Percentiles rank a stretch among this genome's conserved stretches.
These are phyloP conservation scores for Eragrostis nindensis DNA, from an alignment of 176 grass and related monocot genomes.

Conservation along the genomic window DNA sequence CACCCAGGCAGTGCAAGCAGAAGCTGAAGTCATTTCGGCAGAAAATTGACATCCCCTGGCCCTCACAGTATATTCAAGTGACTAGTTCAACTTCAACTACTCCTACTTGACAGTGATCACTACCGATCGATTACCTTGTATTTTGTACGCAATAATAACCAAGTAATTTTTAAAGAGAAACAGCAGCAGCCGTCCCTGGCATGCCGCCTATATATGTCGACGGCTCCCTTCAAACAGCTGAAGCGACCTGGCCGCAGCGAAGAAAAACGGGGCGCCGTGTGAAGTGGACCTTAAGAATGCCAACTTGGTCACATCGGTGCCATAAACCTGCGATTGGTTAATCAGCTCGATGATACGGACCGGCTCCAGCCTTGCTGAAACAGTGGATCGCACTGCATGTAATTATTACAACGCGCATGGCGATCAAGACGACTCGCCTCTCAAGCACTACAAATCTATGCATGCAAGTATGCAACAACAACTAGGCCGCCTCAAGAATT, in stretches of 20 bases:
- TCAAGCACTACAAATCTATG: conserved; percentile 21
- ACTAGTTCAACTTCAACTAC: not conserved
- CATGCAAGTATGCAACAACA: too few relatives aligned
- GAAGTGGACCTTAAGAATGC: too few relatives aligned
- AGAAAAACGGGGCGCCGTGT: too few relatives aligned
- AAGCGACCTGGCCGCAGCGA: not conserved
- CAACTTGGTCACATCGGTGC: conserved; percentile 56
- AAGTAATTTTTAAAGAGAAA: not conserved
- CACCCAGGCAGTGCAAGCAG: not conserved
- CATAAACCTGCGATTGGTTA: conserved; percentile 21
- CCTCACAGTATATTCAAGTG: too few relatives aligned
- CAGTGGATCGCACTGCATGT: conserved; percentile 48
- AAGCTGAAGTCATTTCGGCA: too few relatives aligned
- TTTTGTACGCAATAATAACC: too few relatives aligned
- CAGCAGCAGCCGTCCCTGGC: not conserved
- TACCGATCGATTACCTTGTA: too few relatives aligned
- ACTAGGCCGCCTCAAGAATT: conserved; percentile 18
- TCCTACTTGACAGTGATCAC: not conserved
- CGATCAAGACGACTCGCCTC: not conserved
- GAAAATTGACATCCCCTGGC: too few relatives aligned
- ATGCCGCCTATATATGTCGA: not conserved
- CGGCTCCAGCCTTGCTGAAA: conserved; percentile 3
- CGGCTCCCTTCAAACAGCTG: not conserved
- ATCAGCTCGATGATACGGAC: conserved; percentile 29
- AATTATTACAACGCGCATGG: conserved; percentile 41